Evolutionary conservation across 129 eudicot genomes (phyloP), one percentile per base, ranked within the genome.

Genomic region (Lactuca saligna): DNA sequence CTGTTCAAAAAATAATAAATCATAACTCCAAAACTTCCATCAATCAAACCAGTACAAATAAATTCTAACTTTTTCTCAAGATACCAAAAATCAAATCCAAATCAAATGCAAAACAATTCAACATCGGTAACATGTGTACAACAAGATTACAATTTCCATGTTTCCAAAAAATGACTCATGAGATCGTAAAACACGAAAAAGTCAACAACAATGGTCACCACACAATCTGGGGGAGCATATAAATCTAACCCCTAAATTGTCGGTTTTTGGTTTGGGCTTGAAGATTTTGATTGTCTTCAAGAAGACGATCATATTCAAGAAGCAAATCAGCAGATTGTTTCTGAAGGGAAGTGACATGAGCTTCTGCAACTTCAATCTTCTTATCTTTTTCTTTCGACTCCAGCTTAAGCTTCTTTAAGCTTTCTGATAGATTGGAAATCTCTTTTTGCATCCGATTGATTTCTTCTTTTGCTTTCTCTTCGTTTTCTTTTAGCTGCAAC

Each of bases 291-390:
- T 89, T 92, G 70, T 92, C 98, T 69, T 86, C 98, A 20, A 92
- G 77, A 15, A 88, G 82, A 33, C 96, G 87, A 63, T 92, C 98
- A 62, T 92, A 92, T 68, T 92, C 96, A 6, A 92, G 89, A 74
- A 92, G 98, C 61, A 92, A 78, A 81, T 92, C 98, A 7, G 98
- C 96, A 50, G 96, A 85, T 78, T 92, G 98, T 81, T 89, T 92
- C 69, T 92, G 98, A 17, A 92, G 95, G 62, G 98, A 77, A 62
- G 83, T 81, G 25, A 92, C 98, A 75, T 92, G 96, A 69, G 84
- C 87, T 78, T 88, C 98, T 5, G 96, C 98, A 6, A 88, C 87
- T 70, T 82, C 91, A 48, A 92, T 78, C 73, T 76, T 63, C 67
- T 75, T 89, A 80, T 88, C 95, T 73, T 92, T 92, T 67, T 86